These are phyloP conservation scores for Calonectria naviculata DNA, from an alignment of 2,329 filamentous ascomycete species.

Conservation along the genomic window DNA sequence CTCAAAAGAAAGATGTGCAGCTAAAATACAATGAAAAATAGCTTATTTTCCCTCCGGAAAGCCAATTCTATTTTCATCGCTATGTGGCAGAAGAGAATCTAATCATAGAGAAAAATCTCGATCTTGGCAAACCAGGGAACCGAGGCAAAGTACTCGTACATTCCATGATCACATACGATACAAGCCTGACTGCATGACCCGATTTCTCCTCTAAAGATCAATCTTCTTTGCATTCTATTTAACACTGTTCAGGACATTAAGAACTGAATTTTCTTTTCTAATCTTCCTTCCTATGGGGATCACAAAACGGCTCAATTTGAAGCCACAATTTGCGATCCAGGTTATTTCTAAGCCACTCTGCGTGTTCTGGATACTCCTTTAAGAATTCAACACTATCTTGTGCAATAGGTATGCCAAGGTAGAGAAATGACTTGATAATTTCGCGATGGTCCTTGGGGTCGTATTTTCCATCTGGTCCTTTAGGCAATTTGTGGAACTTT, in stretches of 20 bases:
- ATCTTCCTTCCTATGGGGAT: neutral
- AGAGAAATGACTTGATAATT: slow-evolving; percentile 14
- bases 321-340: slow-evolving; percentile 6
- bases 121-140: too few species aligned
- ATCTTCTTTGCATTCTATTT: neutral
- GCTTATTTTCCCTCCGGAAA: too few species aligned
- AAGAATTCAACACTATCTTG: slow-evolving; percentile 4
- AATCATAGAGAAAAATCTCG: too few species aligned
- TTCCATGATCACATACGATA: too few species aligned
- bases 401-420: neutral
- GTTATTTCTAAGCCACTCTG: slow-evolving; percentile 17
- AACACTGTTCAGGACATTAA: neutral
- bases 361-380: slow-evolving; percentile 21
- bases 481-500: slow-evolving; percentile 9
- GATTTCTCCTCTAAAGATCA: neutral
- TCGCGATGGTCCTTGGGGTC: neutral
- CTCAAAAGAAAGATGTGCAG: too few species aligned
- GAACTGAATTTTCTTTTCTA: neutral
- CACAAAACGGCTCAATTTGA: slow-evolving; percentile 9
- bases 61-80: too few species aligned
- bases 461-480: slow-evolving; percentile 19
- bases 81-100: too few species aligned
- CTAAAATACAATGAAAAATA: too few species aligned
- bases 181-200: neutral
- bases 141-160: too few species aligned